Evolutionary conservation across 106 monocot genomes (phyloP).

Genomic region (Xerophyta viscosa): DNA sequence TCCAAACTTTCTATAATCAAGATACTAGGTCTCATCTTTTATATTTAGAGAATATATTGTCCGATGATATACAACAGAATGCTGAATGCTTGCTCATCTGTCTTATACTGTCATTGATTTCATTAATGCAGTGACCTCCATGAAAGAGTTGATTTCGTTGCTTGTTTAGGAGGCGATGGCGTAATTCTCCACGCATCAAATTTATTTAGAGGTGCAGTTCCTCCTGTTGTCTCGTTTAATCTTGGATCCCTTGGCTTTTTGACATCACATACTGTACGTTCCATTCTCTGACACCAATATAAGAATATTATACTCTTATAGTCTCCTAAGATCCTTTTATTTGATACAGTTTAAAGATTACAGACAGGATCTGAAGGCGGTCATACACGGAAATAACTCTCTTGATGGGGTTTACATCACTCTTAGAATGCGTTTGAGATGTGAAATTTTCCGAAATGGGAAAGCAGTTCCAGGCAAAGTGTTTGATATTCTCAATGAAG

Average conservation of each 20-base stretch:
- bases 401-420: constrained; percentile 93
- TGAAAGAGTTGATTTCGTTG: constrained; percentile 96
- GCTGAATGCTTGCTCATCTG: neutral
- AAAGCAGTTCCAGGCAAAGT: constrained; percentile 89
- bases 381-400: constrained; percentile 94
- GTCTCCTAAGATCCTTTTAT: constrained; percentile 4
- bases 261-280: constrained; percentile 80
- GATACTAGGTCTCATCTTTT: constrained; percentile 69
- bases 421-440: constrained; percentile 85
- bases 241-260: constrained; percentile 99
- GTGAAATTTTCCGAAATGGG: constrained; percentile 91
- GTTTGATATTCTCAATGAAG: constrained; percentile 95
- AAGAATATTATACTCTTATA: neutral
- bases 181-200: constrained; percentile 98
- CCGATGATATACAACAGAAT: neutral
- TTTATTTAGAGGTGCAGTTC: constrained; percentile 92
- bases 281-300: constrained; percentile 3
- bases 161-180: constrained; percentile 98
- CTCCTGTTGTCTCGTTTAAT: constrained; percentile 98
- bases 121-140: constrained; percentile 81
- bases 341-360: constrained; percentile 66
- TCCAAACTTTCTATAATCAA: constrained; percentile 96
- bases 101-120: neutral
- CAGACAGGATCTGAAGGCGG: constrained; percentile 64
- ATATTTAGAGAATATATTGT: constrained; percentile 3